A percentile compares a stretch with the other conserved stretches of the same genome.
Evolutionary conservation across 192 early-diverging fungal species (phyloP).

Genomic region (Rhizoclosmatium globosum): DNA sequence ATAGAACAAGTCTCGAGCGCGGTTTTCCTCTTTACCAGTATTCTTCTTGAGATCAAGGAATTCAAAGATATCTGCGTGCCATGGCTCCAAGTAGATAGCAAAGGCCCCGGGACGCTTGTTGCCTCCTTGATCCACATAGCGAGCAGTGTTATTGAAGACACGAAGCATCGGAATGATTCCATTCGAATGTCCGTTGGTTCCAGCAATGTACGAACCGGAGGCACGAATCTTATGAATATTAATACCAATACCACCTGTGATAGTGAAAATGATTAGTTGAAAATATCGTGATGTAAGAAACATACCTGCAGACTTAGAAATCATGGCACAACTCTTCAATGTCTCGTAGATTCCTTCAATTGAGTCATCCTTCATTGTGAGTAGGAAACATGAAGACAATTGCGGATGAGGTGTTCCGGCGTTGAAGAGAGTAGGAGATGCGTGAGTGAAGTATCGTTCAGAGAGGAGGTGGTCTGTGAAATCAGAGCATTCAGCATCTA

Average conservation of each 20-base stretch:
- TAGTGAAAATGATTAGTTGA: not conserved
- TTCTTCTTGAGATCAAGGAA: conserved; percentile 98
- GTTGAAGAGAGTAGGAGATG: conserved; percentile 97
- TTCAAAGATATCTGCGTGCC: conserved; percentile 97
- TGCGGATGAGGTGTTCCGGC: conserved; percentile 96
- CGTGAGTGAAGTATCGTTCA: conserved; percentile 95
- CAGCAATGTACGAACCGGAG: conserved; percentile 95
- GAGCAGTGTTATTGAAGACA: conserved; percentile 97
- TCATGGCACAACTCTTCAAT: conserved; percentile 95
- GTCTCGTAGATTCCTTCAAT: conserved; percentile 99
- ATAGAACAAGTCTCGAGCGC: conserved; percentile 97
- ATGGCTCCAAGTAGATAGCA: conserved; percentile 98
- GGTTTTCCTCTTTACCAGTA: conserved; percentile 96
- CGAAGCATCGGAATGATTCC: conserved; percentile 97
- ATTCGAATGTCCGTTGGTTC: conserved; percentile 96
- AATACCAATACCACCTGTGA: conserved; percentile 86
- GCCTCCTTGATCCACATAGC: conserved; percentile 99
- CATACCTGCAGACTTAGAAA: conserved; percentile 90
- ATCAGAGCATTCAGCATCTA: not conserved
- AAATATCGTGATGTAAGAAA: not conserved
- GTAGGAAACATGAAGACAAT: conserved; percentile 92
- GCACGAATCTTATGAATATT: conserved; percentile 98
- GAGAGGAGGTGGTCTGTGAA: conserved; percentile 82
- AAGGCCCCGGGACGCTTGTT: conserved; percentile 98
- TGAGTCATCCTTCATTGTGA: conserved; percentile 96